These are phyloP conservation scores for Volvariella surrecta DNA, from an alignment of 1,284 basidiomycete genomes.

Conservation along the genomic window DNA sequence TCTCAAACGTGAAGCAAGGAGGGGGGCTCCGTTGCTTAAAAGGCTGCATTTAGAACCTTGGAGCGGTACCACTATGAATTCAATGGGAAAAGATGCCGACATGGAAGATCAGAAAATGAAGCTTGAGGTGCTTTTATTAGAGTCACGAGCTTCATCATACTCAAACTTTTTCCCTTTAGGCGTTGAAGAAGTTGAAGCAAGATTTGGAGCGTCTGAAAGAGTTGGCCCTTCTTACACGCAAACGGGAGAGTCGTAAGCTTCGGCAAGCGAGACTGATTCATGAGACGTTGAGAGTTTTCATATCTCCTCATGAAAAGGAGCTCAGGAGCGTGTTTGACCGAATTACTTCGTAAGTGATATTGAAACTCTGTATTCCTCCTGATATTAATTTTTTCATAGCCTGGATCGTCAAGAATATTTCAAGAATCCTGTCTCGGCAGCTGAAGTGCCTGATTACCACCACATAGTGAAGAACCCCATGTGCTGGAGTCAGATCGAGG, in stretches of 20 bases:
- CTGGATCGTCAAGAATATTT: conserved; percentile 73
- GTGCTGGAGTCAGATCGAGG: conserved; percentile 80
- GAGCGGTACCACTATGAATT: conserved; percentile 48
- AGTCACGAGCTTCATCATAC: not conserved
- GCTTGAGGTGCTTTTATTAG: conserved; percentile 51
- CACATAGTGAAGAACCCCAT: conserved; percentile 84
- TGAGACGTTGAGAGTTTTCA: conserved; percentile 49
- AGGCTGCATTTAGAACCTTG: conserved; percentile 95
- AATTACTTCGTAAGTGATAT: conserved; percentile 54
- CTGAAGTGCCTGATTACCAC: conserved; percentile 88
- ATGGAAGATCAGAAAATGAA: conserved; percentile 83
- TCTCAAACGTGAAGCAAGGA: conserved; percentile 85
- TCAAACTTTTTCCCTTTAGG: conserved; percentile 31
- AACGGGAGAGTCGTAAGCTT: conserved; percentile 82
- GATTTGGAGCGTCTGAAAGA: conserved; percentile 75
- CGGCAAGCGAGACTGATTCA: conserved; percentile 67
- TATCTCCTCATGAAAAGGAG: conserved; percentile 61
- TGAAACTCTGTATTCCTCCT: conserved; percentile 5
- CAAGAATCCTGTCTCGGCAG: conserved; percentile 71
- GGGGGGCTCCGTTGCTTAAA: conserved; percentile 93
- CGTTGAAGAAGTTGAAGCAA: conserved; percentile 60
- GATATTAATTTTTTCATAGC: conserved; percentile 29
- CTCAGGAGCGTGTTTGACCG: conserved; percentile 65
- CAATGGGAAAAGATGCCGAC: conserved; percentile 56
- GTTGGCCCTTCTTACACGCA: conserved; percentile 66